Conservation (phyloP, 2,329 filamentous ascomycete genomes). For the Hypoxylon sp. region DNA sequence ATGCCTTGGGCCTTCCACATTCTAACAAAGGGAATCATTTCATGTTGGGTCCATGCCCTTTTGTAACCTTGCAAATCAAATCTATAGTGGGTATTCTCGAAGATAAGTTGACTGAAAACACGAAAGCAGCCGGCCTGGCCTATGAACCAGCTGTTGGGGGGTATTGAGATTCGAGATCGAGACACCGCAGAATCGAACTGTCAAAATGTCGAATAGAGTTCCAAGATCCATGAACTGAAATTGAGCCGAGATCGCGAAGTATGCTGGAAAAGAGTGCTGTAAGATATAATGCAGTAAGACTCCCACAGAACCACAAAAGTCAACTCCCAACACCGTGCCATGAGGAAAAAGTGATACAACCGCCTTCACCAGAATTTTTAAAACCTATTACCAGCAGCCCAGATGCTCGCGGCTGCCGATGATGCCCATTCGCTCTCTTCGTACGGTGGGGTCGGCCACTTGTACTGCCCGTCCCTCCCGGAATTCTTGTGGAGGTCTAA, state of each 20-base stretch:
- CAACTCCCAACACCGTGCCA: slow-evolving; percentile 53
- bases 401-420: slow-evolving; percentile 84
- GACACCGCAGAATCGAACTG: slow-evolving; percentile 48
- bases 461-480: slow-evolving; percentile 64
- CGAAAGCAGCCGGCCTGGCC: slow-evolving; percentile 41
- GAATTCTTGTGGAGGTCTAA: slow-evolving; percentile 73
- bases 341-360: slow-evolving; percentile 50
- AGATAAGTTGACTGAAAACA: slow-evolving; percentile 48
- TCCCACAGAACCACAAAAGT: slow-evolving; percentile 45
- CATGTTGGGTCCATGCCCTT: slow-evolving; percentile 46
- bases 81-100: slow-evolving; percentile 55
- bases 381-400: slow-evolving; percentile 76
- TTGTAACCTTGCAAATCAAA: slow-evolving; percentile 50
- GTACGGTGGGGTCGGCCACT: slow-evolving; percentile 96
- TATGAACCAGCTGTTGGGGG: slow-evolving; percentile 44
- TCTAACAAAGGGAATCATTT: slow-evolving; percentile 54
- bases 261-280: slow-evolving; percentile 50
- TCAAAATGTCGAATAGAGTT: slow-evolving; percentile 38
- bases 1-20: slow-evolving; percentile 36
- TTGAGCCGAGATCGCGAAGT: slow-evolving; percentile 47
- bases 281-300: slow-evolving; percentile 48
- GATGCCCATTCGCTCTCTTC: slow-evolving; percentile 94
- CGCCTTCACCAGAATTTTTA: slow-evolving; percentile 53
- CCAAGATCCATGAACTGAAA: slow-evolving; percentile 48
- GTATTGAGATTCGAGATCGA: slow-evolving; percentile 51